Base-by-base conservation (phyloP, 371 early-diverging fungal genomes). In the Catenaria anguillulae region DNA sequence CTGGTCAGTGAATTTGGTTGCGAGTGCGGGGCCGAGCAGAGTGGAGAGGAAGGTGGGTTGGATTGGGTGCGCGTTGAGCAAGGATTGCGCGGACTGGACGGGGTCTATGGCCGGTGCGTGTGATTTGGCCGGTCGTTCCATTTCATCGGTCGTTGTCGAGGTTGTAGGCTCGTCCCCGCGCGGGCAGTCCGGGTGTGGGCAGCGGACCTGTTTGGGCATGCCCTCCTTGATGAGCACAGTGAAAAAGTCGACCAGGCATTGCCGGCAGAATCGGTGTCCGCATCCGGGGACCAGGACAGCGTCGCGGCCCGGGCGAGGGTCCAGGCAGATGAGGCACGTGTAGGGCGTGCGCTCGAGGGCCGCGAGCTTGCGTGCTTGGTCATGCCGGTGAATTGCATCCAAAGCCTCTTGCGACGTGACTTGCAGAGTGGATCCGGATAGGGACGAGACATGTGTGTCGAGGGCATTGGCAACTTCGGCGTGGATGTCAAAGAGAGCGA, bases 241-340 rank as follows among this genome's bases (percentile, higher is more conserved):
- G 59, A 74, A 71, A 62, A 73, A 74, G 10, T 59, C 70, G 19
- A 15, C 19, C 17, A 74, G 48, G 37, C 78, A 78, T n/a, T 50
- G 62, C 1, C 55, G 35, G 58, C 77, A 78, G 54, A 65, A 72
- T 0, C 70, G 67, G 56, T 78, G 78, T 12, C 33, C 24, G 63
- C 78, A 78, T 0, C 48, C 56, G 33, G 15, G 42, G 45, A 78
- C 64, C 54, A 61, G 52, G 5, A 67, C 34, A 40, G 71, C 73
- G 31, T 45, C 60, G 5, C 24, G 36, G 17, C 76, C 78, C 0
- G 63, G 56, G 62, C 67, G 68, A 23, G 67, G 35, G 48, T 72
- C 70, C 35, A 74, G 56, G 60, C 76, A 77, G 19, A 77, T 70
- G 4, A 70, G 66, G 62, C 77, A 77, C 19, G 60, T 29, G 52